Percentiles rank a stretch among this genome's conserved stretches.
Conservation (phyloP, 2,329 filamentous ascomycete genomes). For the Talaromyces funiculosus region DNA sequence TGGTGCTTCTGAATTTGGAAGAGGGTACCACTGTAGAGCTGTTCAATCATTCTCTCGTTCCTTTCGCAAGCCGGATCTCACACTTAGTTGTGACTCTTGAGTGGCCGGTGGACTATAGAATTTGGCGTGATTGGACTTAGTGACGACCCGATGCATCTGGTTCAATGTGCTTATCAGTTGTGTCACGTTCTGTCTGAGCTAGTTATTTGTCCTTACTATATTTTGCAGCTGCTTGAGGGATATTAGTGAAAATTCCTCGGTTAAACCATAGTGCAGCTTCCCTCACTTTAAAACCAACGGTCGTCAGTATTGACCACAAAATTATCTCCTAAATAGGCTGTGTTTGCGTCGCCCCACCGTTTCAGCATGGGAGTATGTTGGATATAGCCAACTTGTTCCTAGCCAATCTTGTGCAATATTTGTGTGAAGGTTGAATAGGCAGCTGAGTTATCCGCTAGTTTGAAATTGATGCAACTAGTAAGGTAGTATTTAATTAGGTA, state of each 20-base stretch:
- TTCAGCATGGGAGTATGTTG: not conserved
- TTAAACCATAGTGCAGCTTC: constrained; percentile 3
- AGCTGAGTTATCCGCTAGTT: not conserved
- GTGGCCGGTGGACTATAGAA: not conserved
- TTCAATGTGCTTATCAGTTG: not conserved
- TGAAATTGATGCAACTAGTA: not conserved
- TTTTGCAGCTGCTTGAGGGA: not conserved
- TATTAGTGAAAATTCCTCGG: constrained; percentile 2
- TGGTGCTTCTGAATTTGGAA: not conserved
- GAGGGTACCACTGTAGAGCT: not conserved
- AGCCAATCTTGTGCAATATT: not conserved
- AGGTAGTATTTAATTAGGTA: not conserved
- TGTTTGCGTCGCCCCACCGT: too few species aligned
- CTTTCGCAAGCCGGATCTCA: not conserved
- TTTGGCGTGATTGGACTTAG: not conserved
- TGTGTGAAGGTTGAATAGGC: not conserved
- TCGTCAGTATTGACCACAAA: constrained; percentile 1
- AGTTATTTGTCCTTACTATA: constrained; percentile 2
- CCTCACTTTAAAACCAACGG: constrained; percentile 3
- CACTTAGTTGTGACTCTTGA: not conserved
- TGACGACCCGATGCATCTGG: not conserved
- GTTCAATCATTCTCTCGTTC: not conserved
- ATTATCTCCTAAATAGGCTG: constrained; percentile 1
- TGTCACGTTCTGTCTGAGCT: not conserved
- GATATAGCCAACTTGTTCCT: not conserved